A percentile compares a stretch with the other conserved stretches of the same genome.
Conservation (phyloP, 257 asterid genomes). For the Linderniella brevidens region DNA sequence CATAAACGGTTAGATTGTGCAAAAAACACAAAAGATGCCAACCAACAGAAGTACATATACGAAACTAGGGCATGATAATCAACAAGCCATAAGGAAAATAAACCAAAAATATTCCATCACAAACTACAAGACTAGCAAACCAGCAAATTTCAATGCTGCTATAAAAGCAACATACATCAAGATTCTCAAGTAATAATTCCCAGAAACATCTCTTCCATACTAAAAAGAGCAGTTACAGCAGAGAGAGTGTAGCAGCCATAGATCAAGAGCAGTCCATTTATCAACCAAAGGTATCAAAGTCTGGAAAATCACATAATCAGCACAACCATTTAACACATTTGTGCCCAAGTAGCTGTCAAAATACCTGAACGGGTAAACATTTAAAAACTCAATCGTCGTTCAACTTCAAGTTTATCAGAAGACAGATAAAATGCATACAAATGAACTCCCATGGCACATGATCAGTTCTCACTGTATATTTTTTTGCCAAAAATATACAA, state of each 20-base stretch:
- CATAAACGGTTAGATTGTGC: no score
- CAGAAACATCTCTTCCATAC: slow-evolving; percentile 40
- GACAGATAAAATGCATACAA: slow-evolving; percentile 3
- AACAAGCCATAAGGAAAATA: no score
- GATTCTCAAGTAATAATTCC: no score
- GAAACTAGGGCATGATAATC: no score
- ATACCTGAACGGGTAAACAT: slow-evolving; percentile 82
- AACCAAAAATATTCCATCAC: no score
- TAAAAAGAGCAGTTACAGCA: slow-evolving; percentile 52
- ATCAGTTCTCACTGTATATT: no score
- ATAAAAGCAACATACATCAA: no score
- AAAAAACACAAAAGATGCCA: no score
- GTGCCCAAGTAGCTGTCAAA: slow-evolving; percentile 93
- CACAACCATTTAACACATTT: slow-evolving; percentile 90
- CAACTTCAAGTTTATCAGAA: slow-evolving; percentile 19
- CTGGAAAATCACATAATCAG: slow-evolving; percentile 86
- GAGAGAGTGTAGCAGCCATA: slow-evolving; percentile 86
- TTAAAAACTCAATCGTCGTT: slow-evolving; percentile 35
- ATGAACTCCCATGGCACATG: not conserved
- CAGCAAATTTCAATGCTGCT: no score
- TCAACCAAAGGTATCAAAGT: slow-evolving; percentile 39
- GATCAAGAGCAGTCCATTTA: slow-evolving; percentile 19
- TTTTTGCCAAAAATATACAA: no score
- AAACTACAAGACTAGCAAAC: no score
- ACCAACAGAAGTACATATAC: no score